Evolutionary conservation across 2,329 filamentous ascomycete genomes (phyloP), one percentile per base, ranked within the genome.

Genomic region (Diplodia sapinea): DNA sequence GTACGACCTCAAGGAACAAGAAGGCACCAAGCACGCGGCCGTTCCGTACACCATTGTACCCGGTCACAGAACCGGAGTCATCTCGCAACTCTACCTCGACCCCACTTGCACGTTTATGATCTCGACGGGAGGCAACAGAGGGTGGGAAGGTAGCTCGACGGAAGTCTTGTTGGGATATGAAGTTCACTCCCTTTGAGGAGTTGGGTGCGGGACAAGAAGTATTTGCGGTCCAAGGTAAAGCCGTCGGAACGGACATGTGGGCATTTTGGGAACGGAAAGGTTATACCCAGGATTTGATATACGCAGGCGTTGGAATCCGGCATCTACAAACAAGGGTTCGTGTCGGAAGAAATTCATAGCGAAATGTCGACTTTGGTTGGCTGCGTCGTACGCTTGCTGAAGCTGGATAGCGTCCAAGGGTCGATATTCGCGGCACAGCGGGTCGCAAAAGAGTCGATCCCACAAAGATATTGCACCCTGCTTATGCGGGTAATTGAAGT

Each of bases 41-140:
- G 93, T 96, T 0, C 95, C 95, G 0, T 99, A 98, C 78, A 85
- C 97, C n/a, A 97, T 99, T 71, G 90, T 99, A 29, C 95, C 95
- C 0, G 95, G 95, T 0, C 95, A 91, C 75, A 84, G 93, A 17
- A 94, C 94, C 0, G 94, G 94, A 54, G 92, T 96, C 51, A 94
- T 97, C 51, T 92, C 91, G 0, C 89, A 91, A 69, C 81, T 98
- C 11, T 95, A 94, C 74, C 84, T 97, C 56, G 95, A 99, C 77
- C 91, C 91, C 4, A 91, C 92, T 0, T 94, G 92, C 76, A 86
- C 89, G 20, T 98, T 94, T 76, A 94, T 99, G 90, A 86, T 99
- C 40, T 94, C 92, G 1, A 92, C 93, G 0, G 94, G 92, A 4
- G 95, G 95, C 0, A 98, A 95, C 70, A 83, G 95, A 70, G 95